These are phyloP conservation scores for Golubevia sp. DNA, from an alignment of 1,284 basidiomycete species.

Conservation along the genomic window DNA sequence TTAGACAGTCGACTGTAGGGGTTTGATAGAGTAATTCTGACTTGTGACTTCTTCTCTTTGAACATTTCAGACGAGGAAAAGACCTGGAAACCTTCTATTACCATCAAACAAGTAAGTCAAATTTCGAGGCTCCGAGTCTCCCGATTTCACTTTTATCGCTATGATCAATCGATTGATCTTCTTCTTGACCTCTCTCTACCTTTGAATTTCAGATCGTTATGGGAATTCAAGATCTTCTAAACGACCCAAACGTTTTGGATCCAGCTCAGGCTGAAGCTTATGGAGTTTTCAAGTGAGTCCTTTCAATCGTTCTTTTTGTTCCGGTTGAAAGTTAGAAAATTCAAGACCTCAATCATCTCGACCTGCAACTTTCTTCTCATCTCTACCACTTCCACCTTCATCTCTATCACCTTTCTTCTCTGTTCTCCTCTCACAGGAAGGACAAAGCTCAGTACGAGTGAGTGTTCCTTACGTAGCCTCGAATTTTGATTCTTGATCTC, in stretches of 20 bases:
- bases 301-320: no score
- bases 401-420: background rate
- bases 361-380: no score
- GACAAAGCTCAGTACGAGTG: conserved; percentile 53
- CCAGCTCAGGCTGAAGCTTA: conserved; percentile 97
- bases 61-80: conserved; percentile 99
- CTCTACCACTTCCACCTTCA: no score
- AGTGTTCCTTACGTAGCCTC: no score
- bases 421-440: conserved; percentile 13
- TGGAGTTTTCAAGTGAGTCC: conserved; percentile 89
- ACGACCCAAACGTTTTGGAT: conserved; percentile 92
- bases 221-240: conserved; percentile 90
- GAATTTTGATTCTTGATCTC: no score
- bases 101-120: conserved; percentile 92
- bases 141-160: no score
- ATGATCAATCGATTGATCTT: no score
- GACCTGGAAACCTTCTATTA: conserved; percentile 98
- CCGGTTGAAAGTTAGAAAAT: no score
- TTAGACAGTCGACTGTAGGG: background rate
- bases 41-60: no score
- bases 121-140: no score
- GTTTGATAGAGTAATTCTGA: no score
- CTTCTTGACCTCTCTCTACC: background rate
- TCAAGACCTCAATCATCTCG: no score
- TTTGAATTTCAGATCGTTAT: conserved; percentile 76